These are phyloP conservation scores for Phylloporus sp. DNA, from an alignment of 768 basidiomycete species.

Conservation along the genomic window DNA sequence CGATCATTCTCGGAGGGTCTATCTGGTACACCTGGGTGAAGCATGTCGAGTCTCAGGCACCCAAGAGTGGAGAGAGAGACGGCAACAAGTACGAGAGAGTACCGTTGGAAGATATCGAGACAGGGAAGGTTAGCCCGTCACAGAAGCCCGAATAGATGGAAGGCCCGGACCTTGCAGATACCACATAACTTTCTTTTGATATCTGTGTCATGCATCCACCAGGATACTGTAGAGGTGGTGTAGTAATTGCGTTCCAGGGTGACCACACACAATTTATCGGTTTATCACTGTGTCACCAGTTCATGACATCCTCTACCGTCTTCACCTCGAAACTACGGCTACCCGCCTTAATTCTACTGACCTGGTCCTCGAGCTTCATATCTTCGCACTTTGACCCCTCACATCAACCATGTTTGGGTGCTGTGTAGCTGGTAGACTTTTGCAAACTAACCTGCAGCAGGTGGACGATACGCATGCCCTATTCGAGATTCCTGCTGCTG, in stretches of 20 bases:
- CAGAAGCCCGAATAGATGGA: constrained; percentile 30
- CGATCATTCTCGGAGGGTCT: constrained; percentile 77
- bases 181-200: constrained; percentile 4
- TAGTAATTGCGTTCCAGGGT: not conserved
- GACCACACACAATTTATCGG: too few relatives aligned
- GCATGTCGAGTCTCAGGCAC: constrained; percentile 57
- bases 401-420: constrained; percentile 65
- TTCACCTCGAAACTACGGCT: not conserved
- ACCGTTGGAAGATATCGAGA: constrained; percentile 61
- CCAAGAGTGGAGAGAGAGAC: constrained; percentile 29
- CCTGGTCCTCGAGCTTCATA: not conserved
- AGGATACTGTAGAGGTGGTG: constrained; percentile 11
- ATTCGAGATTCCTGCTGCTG: constrained; percentile 69
- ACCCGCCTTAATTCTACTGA: not conserved
- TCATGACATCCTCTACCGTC: constrained; percentile 12
- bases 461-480: constrained; percentile 81
- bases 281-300: constrained; percentile 2
- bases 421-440: constrained; percentile 68
- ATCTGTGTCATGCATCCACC: constrained; percentile 5
- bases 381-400: not conserved
- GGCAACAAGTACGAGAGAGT: constrained; percentile 53
- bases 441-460: constrained; percentile 78
- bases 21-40: constrained; percentile 88
- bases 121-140: constrained; percentile 32
- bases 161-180: constrained; percentile 13